Percentiles rank a stretch among this genome's conserved stretches.
Evolutionary conservation across 495 filamentous ascomycete genomes (phyloP).

Genomic region (Aspergillus biplanus): DNA sequence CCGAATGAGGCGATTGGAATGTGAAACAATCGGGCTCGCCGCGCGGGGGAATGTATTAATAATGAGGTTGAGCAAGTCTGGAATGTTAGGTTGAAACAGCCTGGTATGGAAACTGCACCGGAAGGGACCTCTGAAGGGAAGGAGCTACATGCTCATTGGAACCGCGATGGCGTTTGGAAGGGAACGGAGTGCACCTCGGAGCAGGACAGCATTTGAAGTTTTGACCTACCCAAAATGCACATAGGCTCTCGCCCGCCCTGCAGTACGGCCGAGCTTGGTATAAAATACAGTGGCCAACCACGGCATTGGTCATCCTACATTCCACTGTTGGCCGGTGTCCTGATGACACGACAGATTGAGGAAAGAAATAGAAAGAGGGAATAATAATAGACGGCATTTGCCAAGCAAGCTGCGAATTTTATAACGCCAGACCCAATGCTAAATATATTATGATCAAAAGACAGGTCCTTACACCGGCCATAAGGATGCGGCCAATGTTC

Average conservation of each 20-base stretch:
- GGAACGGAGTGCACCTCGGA: neutral
- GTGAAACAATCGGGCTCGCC: slow-evolving; percentile 26
- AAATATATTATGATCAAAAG: slow-evolving; percentile 14
- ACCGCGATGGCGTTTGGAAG: neutral
- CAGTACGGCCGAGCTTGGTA: neutral
- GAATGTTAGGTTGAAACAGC: slow-evolving; percentile 28
- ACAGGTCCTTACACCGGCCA: neutral
- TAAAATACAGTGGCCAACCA: slow-evolving; percentile 22
- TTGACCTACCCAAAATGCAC: neutral
- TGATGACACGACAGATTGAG: neutral
- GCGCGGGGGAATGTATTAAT: slow-evolving; percentile 37
- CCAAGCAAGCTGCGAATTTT: neutral
- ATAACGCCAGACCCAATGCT: slow-evolving; percentile 23
- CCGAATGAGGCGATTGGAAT: slow-evolving; percentile 44
- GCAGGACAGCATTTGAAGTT: neutral
- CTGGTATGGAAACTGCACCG: slow-evolving; percentile 35
- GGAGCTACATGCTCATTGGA: neutral
- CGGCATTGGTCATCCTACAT: slow-evolving; percentile 22
- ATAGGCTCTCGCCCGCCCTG: neutral
- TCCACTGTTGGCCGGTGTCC: slow-evolving; percentile 8
- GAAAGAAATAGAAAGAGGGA: slow-evolving; percentile 1
- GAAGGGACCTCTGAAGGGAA: neutral
- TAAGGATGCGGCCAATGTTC: slow-evolving; percentile 7
- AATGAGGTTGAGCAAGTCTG: slow-evolving; percentile 8
- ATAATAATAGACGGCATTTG: neutral